Percentiles rank a stretch among this genome's conserved stretches.
phyloP scores from a whole-genome alignment of 768 basidiomycete genomes.

The Dendrothele bispora region DNA sequence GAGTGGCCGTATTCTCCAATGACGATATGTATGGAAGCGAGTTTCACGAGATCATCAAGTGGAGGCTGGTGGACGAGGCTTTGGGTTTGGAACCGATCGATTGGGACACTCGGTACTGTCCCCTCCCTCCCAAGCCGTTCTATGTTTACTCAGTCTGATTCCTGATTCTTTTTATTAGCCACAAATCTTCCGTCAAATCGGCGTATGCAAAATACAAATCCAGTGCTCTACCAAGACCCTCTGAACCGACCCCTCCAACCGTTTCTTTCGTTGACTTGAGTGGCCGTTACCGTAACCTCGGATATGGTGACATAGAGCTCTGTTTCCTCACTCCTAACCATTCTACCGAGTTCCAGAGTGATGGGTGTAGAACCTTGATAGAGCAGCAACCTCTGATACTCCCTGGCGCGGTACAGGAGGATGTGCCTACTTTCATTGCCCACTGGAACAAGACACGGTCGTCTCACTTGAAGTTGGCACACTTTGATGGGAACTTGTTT shows the following conservation, averaged over 20 bases:
- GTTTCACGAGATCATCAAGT: constrained; percentile 21
- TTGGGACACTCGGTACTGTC: constrained; percentile 21
- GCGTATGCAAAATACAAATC: not conserved
- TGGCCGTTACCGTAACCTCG: constrained; percentile 20
- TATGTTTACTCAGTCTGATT: not conserved
- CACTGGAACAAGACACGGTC: constrained; percentile 16
- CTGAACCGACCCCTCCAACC: constrained; percentile 13
- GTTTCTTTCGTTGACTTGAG: constrained; percentile 15
- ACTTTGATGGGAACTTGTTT: constrained; percentile 20
- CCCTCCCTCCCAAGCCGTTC: not conserved
- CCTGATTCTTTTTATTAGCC: no score
- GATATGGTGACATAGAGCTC: constrained; percentile 23
- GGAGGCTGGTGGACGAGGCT: constrained; percentile 23
- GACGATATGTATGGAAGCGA: constrained; percentile 20
- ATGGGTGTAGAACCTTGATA: constrained; percentile 8
- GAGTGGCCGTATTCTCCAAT: constrained; percentile 26
- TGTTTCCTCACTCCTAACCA: constrained; percentile 18
- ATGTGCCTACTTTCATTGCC: constrained; percentile 18
- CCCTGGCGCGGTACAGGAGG: constrained; percentile 15
- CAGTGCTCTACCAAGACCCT: constrained; percentile 12
- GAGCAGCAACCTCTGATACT: constrained; percentile 12
- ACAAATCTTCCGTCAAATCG: constrained; percentile 6
- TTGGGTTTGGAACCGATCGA: constrained; percentile 22
- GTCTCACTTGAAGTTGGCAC: constrained; percentile 16
- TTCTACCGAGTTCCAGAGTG: not conserved